Evolutionary conservation across 352 stramenopile genomes (phyloP).

Genomic region (Globisporangium sylvaticum): DNA sequence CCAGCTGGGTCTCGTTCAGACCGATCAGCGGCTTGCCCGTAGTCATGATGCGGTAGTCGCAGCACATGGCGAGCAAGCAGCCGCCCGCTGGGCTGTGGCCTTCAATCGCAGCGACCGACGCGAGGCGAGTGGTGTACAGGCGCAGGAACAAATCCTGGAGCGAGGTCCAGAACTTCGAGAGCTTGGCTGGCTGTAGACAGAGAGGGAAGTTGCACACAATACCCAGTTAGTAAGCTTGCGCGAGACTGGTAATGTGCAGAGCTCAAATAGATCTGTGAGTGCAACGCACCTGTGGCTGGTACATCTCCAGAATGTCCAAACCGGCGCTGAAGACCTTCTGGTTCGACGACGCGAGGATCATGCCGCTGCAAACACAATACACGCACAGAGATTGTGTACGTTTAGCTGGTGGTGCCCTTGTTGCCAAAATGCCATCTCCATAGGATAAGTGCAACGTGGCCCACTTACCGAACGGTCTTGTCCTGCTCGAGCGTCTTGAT

Average conservation of each 20-base stretch:
- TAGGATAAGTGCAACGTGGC: not conserved
- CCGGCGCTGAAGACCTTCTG: constrained; percentile 89
- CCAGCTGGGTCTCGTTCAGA: constrained; percentile 93
- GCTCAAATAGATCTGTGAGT: not conserved
- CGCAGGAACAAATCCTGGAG: constrained; percentile 92
- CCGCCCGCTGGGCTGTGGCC: constrained; percentile 91
- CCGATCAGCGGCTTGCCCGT: constrained; percentile 86
- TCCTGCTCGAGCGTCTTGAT: constrained; percentile 73
- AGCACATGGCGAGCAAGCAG: constrained; percentile 92
- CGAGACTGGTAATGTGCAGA: not conserved
- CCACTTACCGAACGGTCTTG: constrained; percentile 61
- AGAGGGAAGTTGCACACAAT: not conserved
- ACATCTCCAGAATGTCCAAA: constrained; percentile 92
- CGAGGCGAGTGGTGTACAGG: constrained; percentile 89
- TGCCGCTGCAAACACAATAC: constrained; percentile 34
- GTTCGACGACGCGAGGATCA: constrained; percentile 77
- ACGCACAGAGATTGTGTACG: not conserved
- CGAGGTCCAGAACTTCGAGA: constrained; percentile 89
- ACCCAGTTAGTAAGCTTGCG: not conserved
- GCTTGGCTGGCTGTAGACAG: constrained; percentile 29
- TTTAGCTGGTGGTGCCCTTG: not conserved
- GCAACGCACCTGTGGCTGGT: constrained; percentile 67
- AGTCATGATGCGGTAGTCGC: constrained; percentile 94
- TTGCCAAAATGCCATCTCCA: not conserved
- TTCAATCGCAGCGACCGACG: constrained; percentile 87